Evolutionary conservation across 208 protist genomes (phyloP).

Genomic region (Borovskyia barvae): DNA sequence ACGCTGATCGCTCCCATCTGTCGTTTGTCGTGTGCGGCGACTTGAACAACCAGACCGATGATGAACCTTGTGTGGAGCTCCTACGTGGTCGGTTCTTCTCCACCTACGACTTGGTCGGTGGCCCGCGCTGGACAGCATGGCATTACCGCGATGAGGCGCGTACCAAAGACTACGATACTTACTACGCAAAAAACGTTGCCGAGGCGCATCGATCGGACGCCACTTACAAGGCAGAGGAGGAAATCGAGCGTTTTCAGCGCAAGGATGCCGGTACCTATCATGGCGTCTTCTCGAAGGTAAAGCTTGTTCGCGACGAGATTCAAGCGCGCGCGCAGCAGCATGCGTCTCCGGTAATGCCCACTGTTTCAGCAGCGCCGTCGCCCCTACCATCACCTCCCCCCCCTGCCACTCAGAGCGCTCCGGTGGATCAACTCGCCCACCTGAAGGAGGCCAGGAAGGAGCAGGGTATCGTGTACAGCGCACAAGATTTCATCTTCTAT

Average conservation of each 20-base stretch:
- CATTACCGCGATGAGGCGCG: slow-evolving; percentile 40
- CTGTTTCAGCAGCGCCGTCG: background rate
- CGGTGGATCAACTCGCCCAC: slow-evolving; percentile 33
- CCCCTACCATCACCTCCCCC: background rate
- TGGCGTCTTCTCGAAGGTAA: slow-evolving; percentile 27
- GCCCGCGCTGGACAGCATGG: slow-evolving; percentile 82
- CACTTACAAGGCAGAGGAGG: slow-evolving; percentile 34
- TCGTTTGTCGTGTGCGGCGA: slow-evolving; percentile 69
- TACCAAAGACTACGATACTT: slow-evolving; percentile 28
- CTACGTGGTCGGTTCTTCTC: slow-evolving; percentile 69
- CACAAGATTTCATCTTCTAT: slow-evolving; percentile 87
- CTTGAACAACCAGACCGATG: slow-evolving; percentile 70
- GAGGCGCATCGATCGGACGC: slow-evolving; percentile 33
- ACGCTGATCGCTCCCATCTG: slow-evolving; percentile 64
- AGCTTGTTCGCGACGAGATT: slow-evolving; percentile 29
- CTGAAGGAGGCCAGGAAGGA: slow-evolving; percentile 27
- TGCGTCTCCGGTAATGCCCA: background rate
- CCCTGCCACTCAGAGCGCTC: background rate
- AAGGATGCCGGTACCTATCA: slow-evolving; percentile 18
- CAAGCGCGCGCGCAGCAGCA: background rate
- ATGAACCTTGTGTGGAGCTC: slow-evolving; percentile 76
- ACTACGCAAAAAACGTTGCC: slow-evolving; percentile 38
- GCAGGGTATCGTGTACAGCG: slow-evolving; percentile 51
- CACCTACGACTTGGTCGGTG: slow-evolving; percentile 82
- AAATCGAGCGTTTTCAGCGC: slow-evolving; percentile 33